Percentiles rank a stretch among this genome's conserved stretches.
Evolutionary conservation across 2,329 filamentous ascomycete species (phyloP).

Genomic region (Trichoderma hamatum): DNA sequence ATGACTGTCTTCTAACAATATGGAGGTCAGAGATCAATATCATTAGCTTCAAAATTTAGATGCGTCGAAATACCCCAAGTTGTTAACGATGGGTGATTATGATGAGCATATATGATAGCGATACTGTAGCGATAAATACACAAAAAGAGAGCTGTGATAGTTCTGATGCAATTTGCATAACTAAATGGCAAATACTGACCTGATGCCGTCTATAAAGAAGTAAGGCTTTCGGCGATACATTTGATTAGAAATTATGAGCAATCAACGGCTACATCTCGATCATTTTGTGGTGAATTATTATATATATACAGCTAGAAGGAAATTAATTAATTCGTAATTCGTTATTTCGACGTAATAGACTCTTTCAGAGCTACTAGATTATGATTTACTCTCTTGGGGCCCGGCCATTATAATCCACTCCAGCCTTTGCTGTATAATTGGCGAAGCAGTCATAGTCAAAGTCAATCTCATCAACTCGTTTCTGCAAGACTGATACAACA

Average conservation of each 20-base stretch:
- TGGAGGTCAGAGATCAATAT: neutral
- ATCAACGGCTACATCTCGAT: neutral
- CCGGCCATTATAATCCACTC: neutral
- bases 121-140: neutral
- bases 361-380: neutral
- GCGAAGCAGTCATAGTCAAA: neutral
- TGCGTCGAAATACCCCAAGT: too few species aligned
- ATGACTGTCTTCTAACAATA: neutral
- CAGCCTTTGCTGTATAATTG: conserved; percentile 1
- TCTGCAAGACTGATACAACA: neutral
- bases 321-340: neutral
- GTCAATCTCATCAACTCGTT: conserved; percentile 1
- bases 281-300: neutral
- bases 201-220: neutral
- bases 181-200: neutral
- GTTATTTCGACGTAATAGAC: neutral
- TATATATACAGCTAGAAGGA: neutral
- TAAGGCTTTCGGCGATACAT: neutral
- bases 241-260: neutral
- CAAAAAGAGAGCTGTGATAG: neutral
- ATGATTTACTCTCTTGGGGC: neutral
- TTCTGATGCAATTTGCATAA: neutral
- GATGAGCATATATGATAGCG: neutral
- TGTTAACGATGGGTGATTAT: neutral
- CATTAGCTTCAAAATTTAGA: too few species aligned